These are phyloP conservation scores for Nemania sp. DNA, from an alignment of 2,329 filamentous ascomycete genomes.

Conservation along the genomic window DNA sequence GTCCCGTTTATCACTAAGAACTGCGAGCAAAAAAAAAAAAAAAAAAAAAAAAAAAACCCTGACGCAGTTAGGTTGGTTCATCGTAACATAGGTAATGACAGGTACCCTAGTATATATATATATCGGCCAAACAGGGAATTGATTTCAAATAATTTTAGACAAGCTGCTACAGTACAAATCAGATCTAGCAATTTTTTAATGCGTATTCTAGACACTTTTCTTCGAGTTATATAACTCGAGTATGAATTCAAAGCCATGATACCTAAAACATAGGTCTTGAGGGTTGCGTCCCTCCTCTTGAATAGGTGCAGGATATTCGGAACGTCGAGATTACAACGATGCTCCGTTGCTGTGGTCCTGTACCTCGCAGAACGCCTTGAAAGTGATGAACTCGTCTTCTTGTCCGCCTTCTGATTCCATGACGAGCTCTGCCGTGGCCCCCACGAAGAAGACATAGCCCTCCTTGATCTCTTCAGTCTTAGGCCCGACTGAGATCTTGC, in stretches of 20 bases:
- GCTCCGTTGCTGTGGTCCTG: conserved; percentile 51
- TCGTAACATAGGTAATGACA: too few species aligned
- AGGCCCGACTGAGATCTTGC: conserved; percentile 82
- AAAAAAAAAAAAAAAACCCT: too few species aligned
- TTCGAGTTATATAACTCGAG: background rate
- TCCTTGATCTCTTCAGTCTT: conserved; percentile 76
- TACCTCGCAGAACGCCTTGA: conserved; percentile 93
- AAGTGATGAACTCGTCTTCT: conserved; percentile 78
- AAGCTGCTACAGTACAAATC: too few species aligned
- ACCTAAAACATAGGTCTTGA: background rate
- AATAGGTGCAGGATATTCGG: background rate
- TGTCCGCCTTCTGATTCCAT: conserved; percentile 68
- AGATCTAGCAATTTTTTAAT: background rate
- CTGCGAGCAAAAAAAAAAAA: too few species aligned
- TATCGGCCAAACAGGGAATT: too few species aligned
- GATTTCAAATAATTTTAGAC: too few species aligned
- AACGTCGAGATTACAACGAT: background rate
- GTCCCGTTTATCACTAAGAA: too few species aligned
- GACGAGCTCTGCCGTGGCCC: conserved; percentile 81
- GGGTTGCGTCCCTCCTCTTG: background rate
- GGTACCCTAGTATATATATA: too few species aligned
- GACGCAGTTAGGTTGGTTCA: too few species aligned
- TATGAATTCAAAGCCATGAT: background rate
- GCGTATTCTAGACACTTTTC: background rate
- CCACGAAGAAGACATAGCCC: conserved; percentile 82